Percentiles rank a stretch among this genome's conserved stretches.
These are phyloP conservation scores for Paecilomyces formosus DNA, from an alignment of 2,329 filamentous ascomycete species.

Conservation along the genomic window DNA sequence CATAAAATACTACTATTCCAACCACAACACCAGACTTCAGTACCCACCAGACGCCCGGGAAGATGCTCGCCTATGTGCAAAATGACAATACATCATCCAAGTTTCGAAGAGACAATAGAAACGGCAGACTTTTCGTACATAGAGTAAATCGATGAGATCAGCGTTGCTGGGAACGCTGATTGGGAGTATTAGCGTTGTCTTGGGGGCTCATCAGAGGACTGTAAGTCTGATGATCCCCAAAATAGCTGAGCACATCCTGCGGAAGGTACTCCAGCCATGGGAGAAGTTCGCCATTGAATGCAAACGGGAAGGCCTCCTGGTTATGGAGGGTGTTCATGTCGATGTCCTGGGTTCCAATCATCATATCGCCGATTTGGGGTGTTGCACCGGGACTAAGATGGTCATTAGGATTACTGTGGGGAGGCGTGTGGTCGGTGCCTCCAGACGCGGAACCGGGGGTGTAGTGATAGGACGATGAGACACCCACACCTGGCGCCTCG, in stretches of 20 bases:
- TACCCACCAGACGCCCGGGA: neutral
- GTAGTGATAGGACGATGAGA: slow-evolving; percentile 16
- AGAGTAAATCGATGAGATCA: neutral
- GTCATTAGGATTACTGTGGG: slow-evolving; percentile 7
- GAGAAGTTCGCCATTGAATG: slow-evolving; percentile 53
- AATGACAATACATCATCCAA: neutral
- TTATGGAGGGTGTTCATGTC: slow-evolving; percentile 58
- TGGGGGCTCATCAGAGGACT: slow-evolving; percentile 22
- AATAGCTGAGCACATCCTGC: slow-evolving; percentile 55
- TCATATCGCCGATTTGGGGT: slow-evolving; percentile 40
- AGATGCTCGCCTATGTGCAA: neutral
- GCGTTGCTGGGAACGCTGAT: slow-evolving; percentile 12
- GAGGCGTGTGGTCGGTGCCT: slow-evolving; percentile 9
- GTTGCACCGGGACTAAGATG: slow-evolving; percentile 11
- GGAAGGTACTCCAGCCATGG: slow-evolving; percentile 70
- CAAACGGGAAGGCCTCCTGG: slow-evolving; percentile 30
- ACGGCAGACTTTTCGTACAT: slow-evolving; percentile 7
- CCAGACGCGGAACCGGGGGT: slow-evolving; percentile 10
- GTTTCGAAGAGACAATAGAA: neutral
- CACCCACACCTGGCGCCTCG: slow-evolving; percentile 10
- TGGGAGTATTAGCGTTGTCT: slow-evolving; percentile 8
- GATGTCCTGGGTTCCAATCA: slow-evolving; percentile 70
- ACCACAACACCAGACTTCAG: neutral
- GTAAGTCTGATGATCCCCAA: slow-evolving; percentile 31
- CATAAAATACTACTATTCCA: neutral